These are phyloP conservation scores for Geosmithia flava DNA, from an alignment of 2,329 filamentous ascomycete genomes.

Conservation along the genomic window DNA sequence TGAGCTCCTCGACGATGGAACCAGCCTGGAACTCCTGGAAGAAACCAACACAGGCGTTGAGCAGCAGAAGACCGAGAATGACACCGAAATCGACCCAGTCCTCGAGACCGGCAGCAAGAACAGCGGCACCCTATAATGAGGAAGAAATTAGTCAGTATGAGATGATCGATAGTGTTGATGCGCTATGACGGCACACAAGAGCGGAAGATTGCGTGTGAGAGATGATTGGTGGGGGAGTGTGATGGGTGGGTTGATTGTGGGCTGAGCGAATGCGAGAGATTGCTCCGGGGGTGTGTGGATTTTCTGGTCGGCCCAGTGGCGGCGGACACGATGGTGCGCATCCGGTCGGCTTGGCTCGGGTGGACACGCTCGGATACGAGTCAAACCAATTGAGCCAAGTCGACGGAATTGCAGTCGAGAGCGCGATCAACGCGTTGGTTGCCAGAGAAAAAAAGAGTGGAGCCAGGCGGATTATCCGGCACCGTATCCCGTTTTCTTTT, in stretches of 20 bases:
- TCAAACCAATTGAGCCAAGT: too few species aligned
- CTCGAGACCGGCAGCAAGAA: constrained; percentile 71
- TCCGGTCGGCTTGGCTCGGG: too few species aligned
- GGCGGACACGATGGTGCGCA: too few species aligned
- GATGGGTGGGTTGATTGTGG: too few species aligned
- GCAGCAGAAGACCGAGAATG: constrained; percentile 69
- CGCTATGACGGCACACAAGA: too few species aligned
- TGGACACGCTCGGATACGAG: too few species aligned
- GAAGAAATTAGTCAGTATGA: constrained; percentile 7
- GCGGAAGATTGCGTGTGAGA: too few species aligned
- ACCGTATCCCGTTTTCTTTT: too few species aligned
- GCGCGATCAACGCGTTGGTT: neutral
- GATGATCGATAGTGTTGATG: constrained; percentile 9
- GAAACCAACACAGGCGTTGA: constrained; percentile 80
- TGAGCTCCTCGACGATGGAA: constrained; percentile 81
- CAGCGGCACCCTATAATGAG: constrained; percentile 47
- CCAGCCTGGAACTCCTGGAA: constrained; percentile 83
- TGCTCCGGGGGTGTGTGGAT: too few species aligned
- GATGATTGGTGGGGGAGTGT: too few species aligned
- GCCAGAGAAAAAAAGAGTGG: neutral
- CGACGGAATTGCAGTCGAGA: neutral
- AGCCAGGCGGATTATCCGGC: neutral
- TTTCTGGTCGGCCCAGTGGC: too few species aligned
- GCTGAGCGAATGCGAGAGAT: too few species aligned
- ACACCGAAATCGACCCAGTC: constrained; percentile 94